Base-by-base conservation (phyloP, 352 stramenopile genomes). In the Elongisporangium undulatum region DNA sequence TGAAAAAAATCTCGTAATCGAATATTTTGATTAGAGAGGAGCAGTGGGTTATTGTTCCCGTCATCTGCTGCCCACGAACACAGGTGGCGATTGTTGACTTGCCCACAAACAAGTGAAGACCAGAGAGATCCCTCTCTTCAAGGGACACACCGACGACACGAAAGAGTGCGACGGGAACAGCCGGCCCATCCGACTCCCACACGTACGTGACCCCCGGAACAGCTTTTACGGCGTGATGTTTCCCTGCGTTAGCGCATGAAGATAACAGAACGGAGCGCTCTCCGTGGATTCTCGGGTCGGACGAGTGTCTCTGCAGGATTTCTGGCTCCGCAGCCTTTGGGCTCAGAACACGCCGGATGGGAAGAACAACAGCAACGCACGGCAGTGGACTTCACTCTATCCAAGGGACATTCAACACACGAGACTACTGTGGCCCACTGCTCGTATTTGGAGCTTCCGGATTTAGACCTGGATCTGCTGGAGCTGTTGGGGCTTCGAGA, bases 401-500 rank as follows among this genome's bases (percentile, higher is more conserved):
- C 12, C 34, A 45, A 45, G 34, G 12, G 34, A 45, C 34, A 45
- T 17, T 45, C 3, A 45, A 45, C 34, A 45, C 34, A 45, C 34
- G 34, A 45, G 34, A 17, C 7, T 4, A 10, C 34, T 45, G 3
- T 10, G 16, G 12, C 10, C 34, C 13, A 45, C 10, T 39, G 10
- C 29, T 39, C 5, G 29, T 10, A 7, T 9, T 45, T 16, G 34
- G 13, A 17, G 12, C 34, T 45, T 8, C 34, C 17, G 34, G 34
- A 1, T 9, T 45, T 4, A 12, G 12, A 17, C 34, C 10, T 45
- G 13, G 13, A 17, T 45, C 34, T 17, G 34, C 7, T 15, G 10
- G n/a, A n/a, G n/a, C 34, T 45, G 34, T 12, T 45, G 34, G 10
- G 4, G 34, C 61, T 5, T 74, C 66, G 13, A 64, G 60, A 12